phyloP scores from a whole-genome alignment of 2,329 filamentous ascomycete species.

The Monilinia laxa region DNA sequence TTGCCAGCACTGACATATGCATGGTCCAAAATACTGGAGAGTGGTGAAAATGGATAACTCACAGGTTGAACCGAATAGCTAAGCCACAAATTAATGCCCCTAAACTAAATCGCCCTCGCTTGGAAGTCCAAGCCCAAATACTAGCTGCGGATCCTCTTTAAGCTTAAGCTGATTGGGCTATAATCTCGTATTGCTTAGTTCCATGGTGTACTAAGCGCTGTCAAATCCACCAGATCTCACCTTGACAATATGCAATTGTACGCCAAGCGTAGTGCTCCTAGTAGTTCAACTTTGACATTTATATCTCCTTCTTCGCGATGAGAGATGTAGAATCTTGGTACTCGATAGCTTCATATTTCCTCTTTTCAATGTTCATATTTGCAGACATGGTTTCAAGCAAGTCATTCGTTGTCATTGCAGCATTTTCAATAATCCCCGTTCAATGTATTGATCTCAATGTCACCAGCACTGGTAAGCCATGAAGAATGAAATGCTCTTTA shows the following conservation, averaged over 20 bases:
- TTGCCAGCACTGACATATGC: neutral
- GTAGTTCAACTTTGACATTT: neutral
- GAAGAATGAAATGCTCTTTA: neutral
- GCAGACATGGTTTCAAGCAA: conserved; percentile 25
- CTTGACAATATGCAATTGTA: neutral
- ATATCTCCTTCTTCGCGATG: neutral
- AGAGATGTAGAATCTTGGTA: neutral
- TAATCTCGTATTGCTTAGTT: neutral
- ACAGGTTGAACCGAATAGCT: neutral
- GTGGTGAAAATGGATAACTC: no score
- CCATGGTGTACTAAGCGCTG: neutral
- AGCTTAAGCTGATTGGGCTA: conserved; percentile 5
- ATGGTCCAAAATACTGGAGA: neutral
- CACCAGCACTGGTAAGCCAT: conserved; percentile 24
- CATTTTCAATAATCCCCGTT: conserved; percentile 25
- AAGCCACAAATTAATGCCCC: neutral
- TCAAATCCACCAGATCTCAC: neutral
- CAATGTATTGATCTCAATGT: conserved; percentile 26
- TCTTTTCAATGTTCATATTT: neutral
- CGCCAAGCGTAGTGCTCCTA: neutral
- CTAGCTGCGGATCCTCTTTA: no score
- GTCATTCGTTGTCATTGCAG: conserved; percentile 28
- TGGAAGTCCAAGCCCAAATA: neutral
- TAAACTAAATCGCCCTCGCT: neutral
- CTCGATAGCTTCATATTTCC: neutral